Evolutionary conservation across 768 basidiomycete species (phyloP).

Genomic region (Harrya chromipes): DNA sequence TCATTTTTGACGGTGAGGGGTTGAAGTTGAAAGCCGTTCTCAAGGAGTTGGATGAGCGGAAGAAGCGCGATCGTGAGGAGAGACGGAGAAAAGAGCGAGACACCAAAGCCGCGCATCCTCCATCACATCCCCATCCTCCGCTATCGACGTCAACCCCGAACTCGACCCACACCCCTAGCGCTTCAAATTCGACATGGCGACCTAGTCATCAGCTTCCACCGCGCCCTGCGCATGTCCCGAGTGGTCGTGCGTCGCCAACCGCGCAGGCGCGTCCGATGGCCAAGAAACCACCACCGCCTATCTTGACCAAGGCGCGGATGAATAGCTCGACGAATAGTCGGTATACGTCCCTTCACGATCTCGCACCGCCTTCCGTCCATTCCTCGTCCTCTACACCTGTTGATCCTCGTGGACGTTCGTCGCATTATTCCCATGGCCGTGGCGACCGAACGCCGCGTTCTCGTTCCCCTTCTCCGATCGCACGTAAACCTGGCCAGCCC

Average conservation of each 20-base stretch:
- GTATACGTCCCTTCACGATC: slow-evolving; percentile 19
- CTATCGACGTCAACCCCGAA: slow-evolving; percentile 26
- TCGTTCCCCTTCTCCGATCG: slow-evolving; percentile 42
- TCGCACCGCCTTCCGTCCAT: slow-evolving; percentile 15
- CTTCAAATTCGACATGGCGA: slow-evolving; percentile 20
- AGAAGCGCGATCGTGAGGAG: slow-evolving; percentile 46
- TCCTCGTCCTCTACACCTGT: slow-evolving; percentile 38
- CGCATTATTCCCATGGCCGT: slow-evolving; percentile 13
- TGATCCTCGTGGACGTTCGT: slow-evolving; percentile 28
- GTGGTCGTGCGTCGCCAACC: slow-evolving; percentile 28
- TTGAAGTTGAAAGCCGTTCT: slow-evolving; percentile 59
- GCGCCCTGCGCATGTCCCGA: slow-evolving; percentile 24
- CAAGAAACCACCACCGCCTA: slow-evolving; percentile 25
- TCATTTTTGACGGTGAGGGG: slow-evolving; percentile 79
- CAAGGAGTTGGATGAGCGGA: slow-evolving; percentile 55
- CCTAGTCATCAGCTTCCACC: slow-evolving; percentile 29
- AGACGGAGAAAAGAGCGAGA: slow-evolving; percentile 44
- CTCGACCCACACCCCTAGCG: slow-evolving; percentile 24
- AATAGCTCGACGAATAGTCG: slow-evolving; percentile 25
- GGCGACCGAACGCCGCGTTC: slow-evolving; percentile 26
- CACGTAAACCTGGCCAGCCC: slow-evolving; percentile 37
- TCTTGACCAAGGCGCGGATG: slow-evolving; percentile 26
- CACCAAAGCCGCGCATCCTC: slow-evolving; percentile 15
- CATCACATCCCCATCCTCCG: slow-evolving; percentile 10
- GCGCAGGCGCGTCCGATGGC: slow-evolving; percentile 26